A percentile compares a stretch with the other conserved stretches of the same genome.
These are phyloP conservation scores for Myxozyma mucilagina DNA, from an alignment of 805 yeast genomes.

Conservation along the genomic window DNA sequence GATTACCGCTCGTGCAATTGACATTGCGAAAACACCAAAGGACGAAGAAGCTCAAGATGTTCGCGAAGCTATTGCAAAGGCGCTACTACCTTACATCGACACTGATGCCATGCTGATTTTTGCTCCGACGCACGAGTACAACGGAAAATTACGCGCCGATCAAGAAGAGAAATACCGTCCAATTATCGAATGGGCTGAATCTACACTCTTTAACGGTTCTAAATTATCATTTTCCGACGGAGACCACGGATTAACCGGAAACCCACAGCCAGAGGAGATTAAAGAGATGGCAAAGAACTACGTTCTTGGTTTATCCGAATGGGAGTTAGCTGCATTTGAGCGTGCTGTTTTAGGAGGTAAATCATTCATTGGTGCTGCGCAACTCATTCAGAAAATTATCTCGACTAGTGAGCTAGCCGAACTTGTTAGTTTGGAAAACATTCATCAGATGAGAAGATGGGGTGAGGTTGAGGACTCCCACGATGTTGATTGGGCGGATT, in stretches of 20 bases:
- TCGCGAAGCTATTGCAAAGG: slow-evolving; percentile 54
- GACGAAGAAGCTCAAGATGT: slow-evolving; percentile 47
- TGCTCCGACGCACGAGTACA: slow-evolving; percentile 77
- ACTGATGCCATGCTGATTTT: slow-evolving; percentile 91
- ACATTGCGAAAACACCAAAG: slow-evolving; percentile 51
- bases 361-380: slow-evolving; percentile 79
- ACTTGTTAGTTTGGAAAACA: slow-evolving; percentile 77
- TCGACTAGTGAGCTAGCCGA: slow-evolving; percentile 65
- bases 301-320: slow-evolving; percentile 61
- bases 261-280: slow-evolving; percentile 63
- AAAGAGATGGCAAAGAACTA: slow-evolving; percentile 63
- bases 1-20: slow-evolving; percentile 81
- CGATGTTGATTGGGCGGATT: slow-evolving; percentile 92
- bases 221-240: slow-evolving; percentile 68
- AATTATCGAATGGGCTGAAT: slow-evolving; percentile 65
- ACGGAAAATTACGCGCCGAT: slow-evolving; percentile 74
- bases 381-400: slow-evolving; percentile 50
- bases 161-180: slow-evolving; percentile 81
- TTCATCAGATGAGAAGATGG: slow-evolving; percentile 86
- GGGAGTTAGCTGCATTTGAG: slow-evolving; percentile 87
- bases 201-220: slow-evolving; percentile 52
- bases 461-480: slow-evolving; percentile 99
- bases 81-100: slow-evolving; percentile 78
- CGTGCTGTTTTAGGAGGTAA: slow-evolving; percentile 83
- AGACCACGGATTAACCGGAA: slow-evolving; percentile 80